phyloP scores from a whole-genome alignment of 768 basidiomycete genomes.

The Fomitopsis pulvina region DNA sequence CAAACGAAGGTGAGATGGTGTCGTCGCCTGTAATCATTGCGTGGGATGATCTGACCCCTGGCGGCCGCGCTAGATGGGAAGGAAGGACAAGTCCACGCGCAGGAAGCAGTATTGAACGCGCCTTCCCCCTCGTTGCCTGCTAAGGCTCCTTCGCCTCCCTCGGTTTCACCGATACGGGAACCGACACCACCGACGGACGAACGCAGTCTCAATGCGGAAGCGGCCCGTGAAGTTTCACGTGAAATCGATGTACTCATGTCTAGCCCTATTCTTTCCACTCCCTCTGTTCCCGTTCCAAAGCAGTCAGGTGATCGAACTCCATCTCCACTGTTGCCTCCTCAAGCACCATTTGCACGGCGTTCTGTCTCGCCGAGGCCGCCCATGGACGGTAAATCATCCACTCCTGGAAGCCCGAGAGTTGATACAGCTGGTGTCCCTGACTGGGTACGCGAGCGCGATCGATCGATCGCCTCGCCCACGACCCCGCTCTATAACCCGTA shows the following conservation, averaged over 20 bases:
- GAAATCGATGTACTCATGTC: constrained; percentile 56
- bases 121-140: too few relatives aligned
- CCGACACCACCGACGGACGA: constrained; percentile 8
- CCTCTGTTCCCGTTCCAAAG: constrained; percentile 20
- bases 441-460: constrained; percentile 14
- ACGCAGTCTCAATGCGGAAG: constrained; percentile 49
- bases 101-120: too few relatives aligned
- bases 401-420: neutral
- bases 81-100: too few relatives aligned
- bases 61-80: too few relatives aligned
- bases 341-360: constrained; percentile 20
- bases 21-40: too few relatives aligned
- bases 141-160: constrained; percentile 6
- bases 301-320: constrained; percentile 26
- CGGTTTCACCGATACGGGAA: neutral
- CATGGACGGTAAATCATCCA: constrained; percentile 5
- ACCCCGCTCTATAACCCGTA: neutral
- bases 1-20: too few relatives aligned
- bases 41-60: too few relatives aligned
- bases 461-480: constrained; percentile 8
- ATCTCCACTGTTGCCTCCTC: constrained; percentile 2
- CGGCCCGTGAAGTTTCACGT: constrained; percentile 58
- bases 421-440: neutral
- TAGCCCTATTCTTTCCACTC: constrained; percentile 22
- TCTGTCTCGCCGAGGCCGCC: constrained; percentile 34